Base-by-base conservation (phyloP, 352 stramenopile species). In the Phytophthora hibernalis region DNA sequence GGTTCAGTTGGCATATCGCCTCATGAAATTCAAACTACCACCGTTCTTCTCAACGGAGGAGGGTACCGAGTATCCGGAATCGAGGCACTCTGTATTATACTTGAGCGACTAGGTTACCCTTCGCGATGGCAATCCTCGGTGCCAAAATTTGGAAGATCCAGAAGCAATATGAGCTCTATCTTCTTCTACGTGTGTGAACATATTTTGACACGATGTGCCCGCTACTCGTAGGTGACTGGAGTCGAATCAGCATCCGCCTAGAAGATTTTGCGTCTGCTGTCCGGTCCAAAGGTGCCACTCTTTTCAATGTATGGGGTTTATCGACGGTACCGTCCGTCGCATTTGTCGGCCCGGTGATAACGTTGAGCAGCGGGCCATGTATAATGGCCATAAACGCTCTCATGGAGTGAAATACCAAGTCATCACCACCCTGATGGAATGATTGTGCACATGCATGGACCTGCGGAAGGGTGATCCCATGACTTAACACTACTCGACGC, bases 51-150 rank as follows among this genome's bases (percentile, higher is more conserved):
- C 28, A 7, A 52, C n/a, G 5, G 40, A 61, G 44, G 26, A 61
- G 44, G 28, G 40, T 52, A 61, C 22, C 40, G 40, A 52, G 42
- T 52, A 20, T 61, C 40, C 35, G 53, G 28, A n/a, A 61, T 61
- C 12, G 53, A 33, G 12, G 53, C 26, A 26, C 53, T 61, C 3
- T 61, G 53, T 44, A 52, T 61, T 30, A 52, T 26, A n/a, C 16
- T 61, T 9, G 53, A 61, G n/a, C 16, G 38, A 52, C 20, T 49
- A 28, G 18, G 53, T 18, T 61, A 52, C 43, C 53, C 40, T 44
- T 30, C 53, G 18, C 53, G 53, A 5, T 61, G 53, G 38, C 10
- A 42, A 30, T 26, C 52, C 5, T 40, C 44, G 31, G 53, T 43
- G 7, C 26, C 31, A 18, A 60, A 43, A 18, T 42, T 52, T 50